A percentile compares a stretch with the other conserved stretches of the same genome.
Evolutionary conservation across 1,284 basidiomycete genomes (phyloP).

Genomic region (Fomitopsis betulina): DNA sequence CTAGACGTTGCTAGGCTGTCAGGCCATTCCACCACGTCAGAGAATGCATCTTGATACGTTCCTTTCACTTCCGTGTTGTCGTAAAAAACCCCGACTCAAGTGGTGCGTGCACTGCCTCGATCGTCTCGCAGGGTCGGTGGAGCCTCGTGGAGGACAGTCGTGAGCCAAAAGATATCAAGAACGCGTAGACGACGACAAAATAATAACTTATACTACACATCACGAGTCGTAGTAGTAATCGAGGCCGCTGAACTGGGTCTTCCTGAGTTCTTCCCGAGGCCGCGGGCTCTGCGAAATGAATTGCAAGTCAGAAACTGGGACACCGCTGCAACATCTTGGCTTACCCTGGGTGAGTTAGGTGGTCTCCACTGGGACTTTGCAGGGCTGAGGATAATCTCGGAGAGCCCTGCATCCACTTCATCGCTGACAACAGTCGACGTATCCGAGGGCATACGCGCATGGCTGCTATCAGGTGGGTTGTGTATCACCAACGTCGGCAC

Average conservation of each 20-base stretch:
- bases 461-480: neutral
- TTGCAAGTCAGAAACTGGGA: neutral
- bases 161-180: neutral
- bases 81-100: no score
- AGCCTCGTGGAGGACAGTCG: neutral
- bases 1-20: no score
- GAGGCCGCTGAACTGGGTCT: slow-evolving; percentile 3
- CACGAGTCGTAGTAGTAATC: neutral
- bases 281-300: neutral
- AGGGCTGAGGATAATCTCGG: slow-evolving; percentile 5
- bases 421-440: slow-evolving; percentile 4
- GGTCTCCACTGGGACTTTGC: neutral
- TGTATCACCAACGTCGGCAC: slow-evolving; percentile 1
- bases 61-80: no score
- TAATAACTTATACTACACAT: neutral
- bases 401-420: slow-evolving; percentile 1
- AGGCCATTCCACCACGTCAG: no score
- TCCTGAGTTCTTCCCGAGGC: slow-evolving; percentile 1
- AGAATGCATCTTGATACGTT: no score
- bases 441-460: slow-evolving; percentile 2
- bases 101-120: no score
- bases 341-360: neutral
- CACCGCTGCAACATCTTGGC: neutral
- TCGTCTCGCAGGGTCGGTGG: no score
- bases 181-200: neutral